A percentile compares a stretch with the other conserved stretches of the same genome.
phyloP scores from a whole-genome alignment of 768 basidiomycete genomes.

The Collybia nuda region DNA sequence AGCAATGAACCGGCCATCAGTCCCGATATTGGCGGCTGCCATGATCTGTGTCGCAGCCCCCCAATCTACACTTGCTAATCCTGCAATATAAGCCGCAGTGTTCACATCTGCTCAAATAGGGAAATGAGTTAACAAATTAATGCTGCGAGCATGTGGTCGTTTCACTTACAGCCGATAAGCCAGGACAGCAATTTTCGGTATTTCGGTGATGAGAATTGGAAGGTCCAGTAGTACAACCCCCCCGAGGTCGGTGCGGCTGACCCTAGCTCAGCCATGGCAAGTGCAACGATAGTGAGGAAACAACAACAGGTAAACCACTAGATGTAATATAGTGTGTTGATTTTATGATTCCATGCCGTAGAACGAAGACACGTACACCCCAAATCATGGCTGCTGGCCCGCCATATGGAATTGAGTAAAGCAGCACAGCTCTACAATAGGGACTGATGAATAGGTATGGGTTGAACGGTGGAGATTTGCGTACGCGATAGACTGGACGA shows the following conservation, averaged over 20 bases:
- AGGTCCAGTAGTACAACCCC: slow-evolving; percentile 74
- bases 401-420: slow-evolving; percentile 64
- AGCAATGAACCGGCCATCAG: slow-evolving; percentile 36
- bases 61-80: slow-evolving; percentile 63
- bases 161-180: slow-evolving; percentile 65
- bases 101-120: slow-evolving; percentile 35
- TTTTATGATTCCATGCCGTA: not conserved
- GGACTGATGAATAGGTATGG: not conserved
- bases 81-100: slow-evolving; percentile 50
- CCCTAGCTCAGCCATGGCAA: slow-evolving; percentile 70
- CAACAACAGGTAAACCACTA: slow-evolving; percentile 67
- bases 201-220: slow-evolving; percentile 54
- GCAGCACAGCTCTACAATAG: slow-evolving; percentile 32
- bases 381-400: slow-evolving; percentile 72
- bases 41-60: slow-evolving; percentile 63
- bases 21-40: slow-evolving; percentile 62
- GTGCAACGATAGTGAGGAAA: slow-evolving; percentile 61
- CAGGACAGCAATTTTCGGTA: slow-evolving; percentile 64
- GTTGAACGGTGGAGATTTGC: slow-evolving; percentile 2
- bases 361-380: slow-evolving; percentile 44
- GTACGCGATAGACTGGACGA: slow-evolving; percentile 60
- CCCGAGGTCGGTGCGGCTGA: slow-evolving; percentile 80
- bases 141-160: slow-evolving; percentile 1
- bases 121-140: not conserved
- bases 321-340: slow-evolving; percentile 18